A percentile compares a stretch with the other conserved stretches of the same genome.
These are phyloP conservation scores for Aspergillus baeticus DNA, from an alignment of 495 filamentous ascomycete genomes.

Conservation along the genomic window DNA sequence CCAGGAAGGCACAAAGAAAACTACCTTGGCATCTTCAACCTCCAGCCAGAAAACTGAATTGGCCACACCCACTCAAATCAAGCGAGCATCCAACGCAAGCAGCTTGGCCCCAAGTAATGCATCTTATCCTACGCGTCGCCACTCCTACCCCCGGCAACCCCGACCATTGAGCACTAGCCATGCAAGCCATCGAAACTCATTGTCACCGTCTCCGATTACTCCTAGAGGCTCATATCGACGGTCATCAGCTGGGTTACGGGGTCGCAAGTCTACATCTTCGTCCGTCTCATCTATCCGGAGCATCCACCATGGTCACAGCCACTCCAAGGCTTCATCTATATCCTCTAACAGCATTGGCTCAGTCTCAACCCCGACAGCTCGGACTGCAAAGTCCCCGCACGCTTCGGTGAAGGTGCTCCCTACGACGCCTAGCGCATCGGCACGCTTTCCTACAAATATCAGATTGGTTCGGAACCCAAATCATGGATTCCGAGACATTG, in stretches of 20 bases:
- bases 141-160: constrained; percentile 49
- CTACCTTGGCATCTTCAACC: constrained; percentile 18
- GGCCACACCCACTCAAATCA: constrained; percentile 41
- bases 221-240: constrained; percentile 82
- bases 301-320: constrained; percentile 81
- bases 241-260: constrained; percentile 71
- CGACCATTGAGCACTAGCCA: constrained; percentile 51
- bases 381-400: constrained; percentile 71
- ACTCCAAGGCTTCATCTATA: constrained; percentile 92
- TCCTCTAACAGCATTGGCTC: constrained; percentile 77
- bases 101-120: constrained; percentile 47
- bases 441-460: constrained; percentile 81
- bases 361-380: constrained; percentile 64
- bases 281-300: constrained; percentile 91
- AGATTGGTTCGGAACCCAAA: constrained; percentile 68
- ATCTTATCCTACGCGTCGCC: constrained; percentile 46
- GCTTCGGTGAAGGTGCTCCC: constrained; percentile 91
- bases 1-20: constrained; percentile 37
- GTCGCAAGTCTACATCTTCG: constrained; percentile 93
- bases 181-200: constrained; percentile 70
- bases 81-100: constrained; percentile 44
- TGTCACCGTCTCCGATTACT: constrained; percentile 87
- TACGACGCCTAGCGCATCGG: constrained; percentile 75
- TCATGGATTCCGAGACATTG: constrained; percentile 29
- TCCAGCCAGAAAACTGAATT: constrained; percentile 27